Base-by-base conservation (phyloP, 208 protist genomes). In the Porcisia hertigi region DNA sequence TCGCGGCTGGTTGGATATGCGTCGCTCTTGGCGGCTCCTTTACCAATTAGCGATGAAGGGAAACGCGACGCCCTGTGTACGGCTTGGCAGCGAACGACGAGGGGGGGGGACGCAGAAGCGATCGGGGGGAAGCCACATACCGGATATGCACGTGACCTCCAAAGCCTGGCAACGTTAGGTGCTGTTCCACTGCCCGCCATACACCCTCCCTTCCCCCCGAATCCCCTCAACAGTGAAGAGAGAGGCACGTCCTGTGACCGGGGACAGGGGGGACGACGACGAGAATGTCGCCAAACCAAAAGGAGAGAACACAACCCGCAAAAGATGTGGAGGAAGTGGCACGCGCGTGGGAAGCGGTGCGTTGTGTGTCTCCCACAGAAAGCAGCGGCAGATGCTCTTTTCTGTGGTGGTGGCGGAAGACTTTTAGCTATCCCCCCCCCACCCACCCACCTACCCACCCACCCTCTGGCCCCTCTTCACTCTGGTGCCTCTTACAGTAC, bases 1-100 rank as follows among this genome's bases (percentile, higher is more conserved):
- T 91, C 52, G 74, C 79, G 7, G 59, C 71, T 2, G 86, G 84
- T 2, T 91, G 84, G 84, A 76, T 60, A 30, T 81, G 73, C 59
- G 71, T 87, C 34, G 83, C 75, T 16, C 34, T 76, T 9, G 83
- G 72, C 14, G 78, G 75, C n/a, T 66, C 71, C 16, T 23, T 18
- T 63, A 72, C 73, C n/a, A 73, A 60, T 0, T 52, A 34, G 47
- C 30, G 16, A 30, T 12, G 25, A 57, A 58, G 34, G 25, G 30
- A 54, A 71, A 25, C 47, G 14, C 30, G 30, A 30, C 30, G 30
- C 30, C 30, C 30, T 30, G 30, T 30, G 30, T 30, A 30, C 30
- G 30, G 30, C 30, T 30, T 30, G 30, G 30, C 30, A 30, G 30
- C 41, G 8, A 30, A 60, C 23, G 18, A 60, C 1, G 18, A 60